Evolutionary conservation across 2,329 filamentous ascomycete species (phyloP).

Genomic region (Colletotrichum lupini): DNA sequence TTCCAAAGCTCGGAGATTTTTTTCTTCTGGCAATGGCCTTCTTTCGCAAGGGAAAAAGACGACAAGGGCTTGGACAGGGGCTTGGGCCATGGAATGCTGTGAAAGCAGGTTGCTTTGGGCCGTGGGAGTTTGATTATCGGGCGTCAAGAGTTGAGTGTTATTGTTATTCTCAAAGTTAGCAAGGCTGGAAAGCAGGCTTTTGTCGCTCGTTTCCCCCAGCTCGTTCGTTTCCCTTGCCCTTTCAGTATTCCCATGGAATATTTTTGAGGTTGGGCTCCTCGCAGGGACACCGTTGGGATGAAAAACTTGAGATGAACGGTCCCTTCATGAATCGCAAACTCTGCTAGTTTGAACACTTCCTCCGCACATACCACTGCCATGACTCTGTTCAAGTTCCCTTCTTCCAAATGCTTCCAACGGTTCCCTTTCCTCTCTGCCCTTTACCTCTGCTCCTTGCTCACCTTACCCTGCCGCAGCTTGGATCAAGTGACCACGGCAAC

Average conservation of each 20-base stretch:
- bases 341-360: neutral
- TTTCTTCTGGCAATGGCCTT: neutral
- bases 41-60: too few relatives aligned
- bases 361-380: neutral
- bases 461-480: conserved; percentile 23
- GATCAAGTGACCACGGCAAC: conserved; percentile 17
- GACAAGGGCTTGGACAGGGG: conserved; percentile 18
- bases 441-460: conserved; percentile 15
- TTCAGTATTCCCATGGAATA: neutral
- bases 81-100: conserved; percentile 26
- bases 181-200: neutral
- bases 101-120: conserved; percentile 14
- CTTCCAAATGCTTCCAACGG: neutral
- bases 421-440: conserved; percentile 1
- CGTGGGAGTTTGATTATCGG: conserved; percentile 29
- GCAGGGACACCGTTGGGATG: conserved; percentile 32
- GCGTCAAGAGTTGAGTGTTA: conserved; percentile 13
- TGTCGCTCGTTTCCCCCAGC: neutral
- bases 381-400: neutral
- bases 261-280: conserved; percentile 21
- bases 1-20: neutral
- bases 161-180: conserved; percentile 4
- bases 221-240: neutral
- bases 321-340: conserved; percentile 26
- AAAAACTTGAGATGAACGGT: conserved; percentile 29